These are phyloP conservation scores for Schizopora paradoxa DNA, from an alignment of 1,284 basidiomycete genomes.

Conservation along the genomic window DNA sequence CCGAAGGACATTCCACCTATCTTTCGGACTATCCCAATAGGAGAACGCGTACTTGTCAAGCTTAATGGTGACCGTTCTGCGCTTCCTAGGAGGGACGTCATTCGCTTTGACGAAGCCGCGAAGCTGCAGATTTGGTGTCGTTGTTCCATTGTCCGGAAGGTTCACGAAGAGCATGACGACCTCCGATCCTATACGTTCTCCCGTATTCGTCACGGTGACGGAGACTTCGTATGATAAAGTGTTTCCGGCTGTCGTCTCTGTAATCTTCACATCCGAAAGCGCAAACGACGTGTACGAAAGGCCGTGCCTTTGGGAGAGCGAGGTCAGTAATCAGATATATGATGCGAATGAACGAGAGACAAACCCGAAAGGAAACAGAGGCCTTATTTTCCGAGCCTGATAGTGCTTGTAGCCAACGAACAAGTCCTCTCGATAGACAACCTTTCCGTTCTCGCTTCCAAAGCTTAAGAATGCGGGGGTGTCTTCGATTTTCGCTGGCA, in stretches of 20 bases:
- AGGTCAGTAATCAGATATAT: neutral
- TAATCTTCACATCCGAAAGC: conserved; percentile 40
- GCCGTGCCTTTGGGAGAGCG: conserved; percentile 41
- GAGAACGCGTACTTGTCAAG: conserved; percentile 59
- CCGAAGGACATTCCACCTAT: conserved; percentile 38
- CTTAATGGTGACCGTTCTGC: conserved; percentile 34
- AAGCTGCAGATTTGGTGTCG: conserved; percentile 52
- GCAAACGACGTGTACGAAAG: conserved; percentile 70
- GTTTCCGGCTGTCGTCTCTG: conserved; percentile 27
- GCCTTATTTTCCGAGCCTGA: conserved; percentile 48
- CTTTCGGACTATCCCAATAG: conserved; percentile 44
- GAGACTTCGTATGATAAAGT: conserved; percentile 35
- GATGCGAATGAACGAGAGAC: conserved; percentile 3
- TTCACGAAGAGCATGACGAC: conserved; percentile 66
- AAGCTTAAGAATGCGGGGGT: conserved; percentile 58
- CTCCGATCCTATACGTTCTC: conserved; percentile 51
- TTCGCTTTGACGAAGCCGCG: conserved; percentile 55
- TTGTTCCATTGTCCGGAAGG: conserved; percentile 46
- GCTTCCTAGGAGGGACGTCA: conserved; percentile 41
- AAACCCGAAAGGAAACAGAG: conserved; percentile 68
- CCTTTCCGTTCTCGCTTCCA: conserved; percentile 58
- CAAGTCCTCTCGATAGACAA: conserved; percentile 59
- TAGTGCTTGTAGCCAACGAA: conserved; percentile 74
- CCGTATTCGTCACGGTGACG: conserved; percentile 53
- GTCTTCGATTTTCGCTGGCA: conserved; percentile 60